phyloP scores from a whole-genome alignment of 331 rosid species.

The Acacia concinna region DNA sequence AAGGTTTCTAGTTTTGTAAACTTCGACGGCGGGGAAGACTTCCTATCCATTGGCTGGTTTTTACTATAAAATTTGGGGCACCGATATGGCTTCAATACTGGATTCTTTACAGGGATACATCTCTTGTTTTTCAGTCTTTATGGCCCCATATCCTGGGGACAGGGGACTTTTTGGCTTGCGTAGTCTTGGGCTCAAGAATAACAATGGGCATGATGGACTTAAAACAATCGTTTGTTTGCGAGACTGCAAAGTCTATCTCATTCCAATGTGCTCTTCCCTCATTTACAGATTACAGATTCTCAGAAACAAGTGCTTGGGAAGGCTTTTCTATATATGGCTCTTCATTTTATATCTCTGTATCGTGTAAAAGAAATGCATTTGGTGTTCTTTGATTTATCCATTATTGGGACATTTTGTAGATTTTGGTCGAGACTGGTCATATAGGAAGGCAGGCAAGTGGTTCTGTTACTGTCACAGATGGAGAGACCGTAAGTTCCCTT shows the following conservation, averaged over 20 bases:
- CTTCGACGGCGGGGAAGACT: neutral
- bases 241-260: neutral
- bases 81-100: neutral
- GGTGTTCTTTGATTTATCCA: constrained; percentile 10
- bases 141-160: neutral
- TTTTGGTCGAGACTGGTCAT: constrained; percentile 94
- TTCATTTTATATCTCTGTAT: neutral
- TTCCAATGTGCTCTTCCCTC: neutral
- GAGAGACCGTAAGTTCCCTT: constrained; percentile 84
- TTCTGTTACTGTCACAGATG: constrained; percentile 88
- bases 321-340: neutral
- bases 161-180: neutral
- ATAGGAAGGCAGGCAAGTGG: constrained; percentile 98
- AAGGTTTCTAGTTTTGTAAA: neutral
- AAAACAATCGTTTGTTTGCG: neutral
- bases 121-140: neutral
- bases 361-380: neutral
- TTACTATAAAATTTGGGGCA: neutral
- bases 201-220: neutral
- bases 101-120: neutral
- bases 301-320: neutral
- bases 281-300: neutral
- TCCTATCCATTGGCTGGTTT: neutral
- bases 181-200: neutral
- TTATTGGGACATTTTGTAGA: constrained; percentile 53